Evolutionary conservation across 805 yeast genomes (phyloP).

Genomic region (Kazachstania bromeliacearum): DNA sequence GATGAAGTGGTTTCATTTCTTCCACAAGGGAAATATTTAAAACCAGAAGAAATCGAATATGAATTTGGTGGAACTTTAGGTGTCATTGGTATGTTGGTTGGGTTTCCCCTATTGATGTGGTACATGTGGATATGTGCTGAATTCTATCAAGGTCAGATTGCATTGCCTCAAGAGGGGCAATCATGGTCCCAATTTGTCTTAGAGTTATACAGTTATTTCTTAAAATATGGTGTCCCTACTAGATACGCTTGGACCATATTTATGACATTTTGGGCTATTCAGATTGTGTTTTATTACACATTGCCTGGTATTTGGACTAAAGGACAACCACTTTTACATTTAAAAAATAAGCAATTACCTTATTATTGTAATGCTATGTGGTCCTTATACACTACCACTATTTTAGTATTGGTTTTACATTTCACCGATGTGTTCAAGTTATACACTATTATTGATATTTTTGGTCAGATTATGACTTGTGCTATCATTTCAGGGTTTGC

Average conservation of each 20-base stretch:
- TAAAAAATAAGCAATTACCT: slow-evolving; percentile 71
- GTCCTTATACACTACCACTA: slow-evolving; percentile 65
- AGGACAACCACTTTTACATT: slow-evolving; percentile 85
- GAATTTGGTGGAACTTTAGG: slow-evolving; percentile 95
- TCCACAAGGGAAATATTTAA: slow-evolving; percentile 34
- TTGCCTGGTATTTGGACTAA: slow-evolving; percentile 92
- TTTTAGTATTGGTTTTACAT: slow-evolving; percentile 53
- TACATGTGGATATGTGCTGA: slow-evolving; percentile 91
- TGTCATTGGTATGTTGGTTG: slow-evolving; percentile 81
- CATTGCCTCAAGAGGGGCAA: slow-evolving; percentile 57
- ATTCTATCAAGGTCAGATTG: slow-evolving; percentile 65
- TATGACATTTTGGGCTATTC: slow-evolving; percentile 56
- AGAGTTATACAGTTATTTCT: slow-evolving; percentile 35
- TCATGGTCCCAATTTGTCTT: slow-evolving; percentile 41
- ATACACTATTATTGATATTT: slow-evolving; percentile 65
- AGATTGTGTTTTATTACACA: slow-evolving; percentile 65
- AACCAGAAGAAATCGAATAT: slow-evolving; percentile 52
- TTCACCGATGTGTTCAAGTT: slow-evolving; percentile 64
- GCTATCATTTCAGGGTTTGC: slow-evolving; percentile 73
- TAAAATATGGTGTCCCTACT: slow-evolving; percentile 50
- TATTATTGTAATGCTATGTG: slow-evolving; percentile 90
- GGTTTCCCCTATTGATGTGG: slow-evolving; percentile 90
- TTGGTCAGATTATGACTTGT: slow-evolving; percentile 88
- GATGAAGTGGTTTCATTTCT: slow-evolving; percentile 7
- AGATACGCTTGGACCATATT: slow-evolving; percentile 59